Evolutionary conservation across 1,139 yeast genomes (phyloP), one percentile per base, ranked within the genome.

Genomic region (Geotrichum phurueaensis): DNA sequence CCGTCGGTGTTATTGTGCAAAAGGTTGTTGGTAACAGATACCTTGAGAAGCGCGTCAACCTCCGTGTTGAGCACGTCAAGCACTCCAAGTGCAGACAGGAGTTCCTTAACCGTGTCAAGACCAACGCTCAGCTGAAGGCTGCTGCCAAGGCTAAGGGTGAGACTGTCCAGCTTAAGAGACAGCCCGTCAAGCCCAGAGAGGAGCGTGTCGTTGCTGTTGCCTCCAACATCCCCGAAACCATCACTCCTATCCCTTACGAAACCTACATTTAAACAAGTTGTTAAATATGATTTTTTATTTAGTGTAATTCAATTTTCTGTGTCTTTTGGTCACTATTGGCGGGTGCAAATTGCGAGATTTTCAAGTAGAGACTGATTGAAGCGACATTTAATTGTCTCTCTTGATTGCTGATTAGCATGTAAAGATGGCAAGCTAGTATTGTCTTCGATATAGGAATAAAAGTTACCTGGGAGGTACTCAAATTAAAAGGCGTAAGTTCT

Each of bases 31-130:
- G 98, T 79, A 83, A 89, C 96, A 89, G 98, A 85, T 94, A 92
- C 90, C 74, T 94, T 71, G 98, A 94, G 85, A 94, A 94, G 89
- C 92, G 97, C 84, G 87, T 94, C 78, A 91, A 90, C 89, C 84
- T 94, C 81, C 94, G 97, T 84, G 86, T 94, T 77, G 99, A 94
- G 85, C 99, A 94, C 84, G 84, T 94, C 77, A 92, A 91, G 85
- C 99, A 94, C 91, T 94, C 99, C 77, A 94, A 94, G 84, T 94
- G 99, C 86, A 94, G 99, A 84, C 90, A 89, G 81, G 98, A 94
- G 82, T 94, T 94, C 83, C 85, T 94, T 81, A 87, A 89, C 87
- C 91, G 99, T 85, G 99, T 94, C 77, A 92, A 91, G 86, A 78
- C 87, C 76, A 94, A 94, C 83, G 97, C 96, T 79, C 94, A 90